These are phyloP conservation scores for Botrytis pseudocinerea DNA, from an alignment of 2,329 filamentous ascomycete species.

Conservation along the genomic window DNA sequence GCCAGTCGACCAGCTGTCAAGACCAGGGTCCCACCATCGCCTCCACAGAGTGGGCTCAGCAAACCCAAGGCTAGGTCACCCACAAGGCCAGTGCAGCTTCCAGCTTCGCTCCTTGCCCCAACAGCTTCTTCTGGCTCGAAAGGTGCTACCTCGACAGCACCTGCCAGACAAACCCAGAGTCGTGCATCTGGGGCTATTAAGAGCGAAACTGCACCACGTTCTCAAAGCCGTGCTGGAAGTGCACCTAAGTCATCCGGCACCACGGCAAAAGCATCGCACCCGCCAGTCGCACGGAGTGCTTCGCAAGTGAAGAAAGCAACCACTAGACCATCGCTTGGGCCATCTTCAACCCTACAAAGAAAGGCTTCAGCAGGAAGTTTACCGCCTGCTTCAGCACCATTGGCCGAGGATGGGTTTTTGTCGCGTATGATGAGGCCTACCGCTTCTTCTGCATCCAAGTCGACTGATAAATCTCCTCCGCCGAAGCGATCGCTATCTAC, in stretches of 20 bases:
- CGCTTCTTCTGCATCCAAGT: constrained; percentile 66
- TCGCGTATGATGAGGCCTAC: constrained; percentile 83
- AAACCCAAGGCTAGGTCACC: constrained; percentile 68
- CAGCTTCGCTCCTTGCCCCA: constrained; percentile 66
- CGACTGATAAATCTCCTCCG: constrained; percentile 60
- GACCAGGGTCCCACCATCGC: constrained; percentile 36
- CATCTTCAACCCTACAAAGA: constrained; percentile 52
- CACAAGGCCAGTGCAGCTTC: constrained; percentile 66
- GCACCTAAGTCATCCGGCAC: constrained; percentile 24
- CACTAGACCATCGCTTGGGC: constrained; percentile 49
- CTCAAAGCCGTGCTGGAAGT: constrained; percentile 37
- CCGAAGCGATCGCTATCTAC: constrained; percentile 37
- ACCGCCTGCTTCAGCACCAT: constrained; percentile 52
- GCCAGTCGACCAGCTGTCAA: constrained; percentile 30
- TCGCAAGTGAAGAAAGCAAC: constrained; percentile 34
- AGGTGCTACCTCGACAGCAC: constrained; percentile 44
- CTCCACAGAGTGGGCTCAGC: constrained; percentile 44
- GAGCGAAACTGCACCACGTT: constrained; percentile 39
- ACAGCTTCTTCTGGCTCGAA: constrained; percentile 71
- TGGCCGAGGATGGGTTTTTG: constrained; percentile 68
- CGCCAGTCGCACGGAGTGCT: constrained; percentile 33
- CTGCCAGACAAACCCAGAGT: constrained; percentile 46
- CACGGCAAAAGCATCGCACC: constrained; percentile 4
- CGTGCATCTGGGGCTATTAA: constrained; percentile 45
- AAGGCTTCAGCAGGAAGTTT: constrained; percentile 54